Evolutionary conservation across 257 asterid species (phyloP).

Genomic region (Echium plantagineum): DNA sequence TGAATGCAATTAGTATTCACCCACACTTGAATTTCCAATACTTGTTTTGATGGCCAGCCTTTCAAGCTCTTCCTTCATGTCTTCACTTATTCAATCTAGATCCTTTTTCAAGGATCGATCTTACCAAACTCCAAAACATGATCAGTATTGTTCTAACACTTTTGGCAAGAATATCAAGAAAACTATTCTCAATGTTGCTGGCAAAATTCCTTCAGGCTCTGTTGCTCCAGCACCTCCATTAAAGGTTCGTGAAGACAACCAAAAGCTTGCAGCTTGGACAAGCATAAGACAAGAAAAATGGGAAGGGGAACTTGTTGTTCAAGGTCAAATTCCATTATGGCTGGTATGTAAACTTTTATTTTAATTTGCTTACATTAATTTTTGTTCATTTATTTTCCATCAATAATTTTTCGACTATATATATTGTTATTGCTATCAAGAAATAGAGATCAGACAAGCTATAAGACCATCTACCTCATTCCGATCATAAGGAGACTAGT

Average conservation of each 20-base stretch:
- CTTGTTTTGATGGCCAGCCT: conserved; percentile 55
- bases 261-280: conserved; percentile 71
- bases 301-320: conserved; percentile 82
- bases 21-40: not conserved
- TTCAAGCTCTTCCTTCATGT: conserved; percentile 24
- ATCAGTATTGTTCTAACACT: not conserved
- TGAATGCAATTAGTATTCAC: not conserved
- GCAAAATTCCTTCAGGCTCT: conserved; percentile 17
- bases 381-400: no score
- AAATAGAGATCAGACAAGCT: no score
- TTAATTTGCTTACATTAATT: no score
- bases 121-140: not conserved
- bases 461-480: no score
- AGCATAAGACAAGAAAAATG: conserved; percentile 75
- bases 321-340: conserved; percentile 84
- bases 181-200: conserved; percentile 33
- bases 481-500: no score
- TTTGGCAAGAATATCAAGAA: conserved; percentile 13
- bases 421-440: no score
- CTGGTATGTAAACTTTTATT: conserved; percentile 30
- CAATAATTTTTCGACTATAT: no score
- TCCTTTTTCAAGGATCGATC: conserved; percentile 17
- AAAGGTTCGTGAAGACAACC: conserved; percentile 1
- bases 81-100: conserved; percentile 9
- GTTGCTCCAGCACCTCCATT: conserved; percentile 12